These are phyloP conservation scores for Hippophae rhamnoides DNA, from an alignment of 306 rosid genomes.

Conservation along the genomic window DNA sequence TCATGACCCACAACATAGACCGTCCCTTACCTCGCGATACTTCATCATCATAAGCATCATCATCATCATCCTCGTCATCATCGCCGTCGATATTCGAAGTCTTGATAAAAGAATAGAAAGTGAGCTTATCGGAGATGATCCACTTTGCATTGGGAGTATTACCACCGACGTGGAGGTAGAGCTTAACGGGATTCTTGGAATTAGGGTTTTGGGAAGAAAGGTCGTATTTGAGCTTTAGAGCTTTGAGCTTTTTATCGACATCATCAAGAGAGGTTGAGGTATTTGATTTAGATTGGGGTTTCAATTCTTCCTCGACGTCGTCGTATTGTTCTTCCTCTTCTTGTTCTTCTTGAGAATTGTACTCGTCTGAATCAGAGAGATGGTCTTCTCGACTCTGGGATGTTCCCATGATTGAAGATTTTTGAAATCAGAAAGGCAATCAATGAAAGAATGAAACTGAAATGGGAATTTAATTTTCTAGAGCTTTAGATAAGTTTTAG, in stretches of 20 bases:
- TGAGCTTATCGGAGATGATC: conserved; percentile 61
- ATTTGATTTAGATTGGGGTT: conserved; percentile 16
- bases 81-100: conserved; percentile 21
- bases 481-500: no score
- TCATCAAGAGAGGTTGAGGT: conserved; percentile 29
- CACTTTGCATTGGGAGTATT: conserved; percentile 78
- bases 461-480: no score
- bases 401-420: conserved; percentile 44
- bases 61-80: conserved; percentile 23
- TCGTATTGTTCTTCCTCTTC: conserved; percentile 26
- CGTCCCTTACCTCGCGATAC: conserved; percentile 10
- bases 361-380: conserved; percentile 44
- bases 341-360: conserved; percentile 32
- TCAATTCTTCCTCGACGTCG: conserved; percentile 21
- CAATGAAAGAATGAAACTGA: no score
- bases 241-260: conserved; percentile 63
- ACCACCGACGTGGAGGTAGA: conserved; percentile 84
- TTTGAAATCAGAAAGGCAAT: neutral
- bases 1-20: conserved; percentile 40
- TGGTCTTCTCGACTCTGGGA: conserved; percentile 80
- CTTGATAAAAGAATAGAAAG: conserved; percentile 42
- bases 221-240: conserved; percentile 61
- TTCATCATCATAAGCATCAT: conserved; percentile 22
- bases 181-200: conserved; percentile 55
- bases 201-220: conserved; percentile 24